A percentile compares a stretch with the other conserved stretches of the same genome.
Conservation (phyloP, 345 rosid genomes). For the Erodium maritimum region DNA sequence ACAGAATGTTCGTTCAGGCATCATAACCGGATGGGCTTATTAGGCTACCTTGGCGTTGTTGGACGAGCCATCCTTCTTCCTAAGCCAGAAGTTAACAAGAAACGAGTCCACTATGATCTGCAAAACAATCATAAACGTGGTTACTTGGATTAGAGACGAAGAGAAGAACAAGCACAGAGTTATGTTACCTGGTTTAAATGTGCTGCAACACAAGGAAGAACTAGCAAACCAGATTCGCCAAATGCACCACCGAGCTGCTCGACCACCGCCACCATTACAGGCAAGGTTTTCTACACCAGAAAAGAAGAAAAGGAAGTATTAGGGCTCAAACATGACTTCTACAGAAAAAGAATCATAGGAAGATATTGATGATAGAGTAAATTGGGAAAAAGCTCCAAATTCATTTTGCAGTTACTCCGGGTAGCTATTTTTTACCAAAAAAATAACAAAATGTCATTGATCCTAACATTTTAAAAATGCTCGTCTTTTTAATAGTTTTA, state of each 20-base stretch:
- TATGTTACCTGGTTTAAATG: slow-evolving; percentile 59
- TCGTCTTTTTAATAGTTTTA: too few relatives aligned
- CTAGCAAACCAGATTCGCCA: slow-evolving; percentile 78
- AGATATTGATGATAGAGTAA: neutral
- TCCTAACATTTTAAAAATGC: too few relatives aligned
- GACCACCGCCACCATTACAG: slow-evolving; percentile 80
- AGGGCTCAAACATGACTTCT: neutral
- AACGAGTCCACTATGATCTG: slow-evolving; percentile 56
- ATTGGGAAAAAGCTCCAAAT: too few relatives aligned
- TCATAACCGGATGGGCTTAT: neutral
- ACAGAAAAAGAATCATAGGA: neutral
- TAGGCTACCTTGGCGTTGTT: slow-evolving; percentile 22
- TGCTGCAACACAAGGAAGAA: slow-evolving; percentile 92
- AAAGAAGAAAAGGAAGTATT: neutral
- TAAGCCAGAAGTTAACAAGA: slow-evolving; percentile 41
- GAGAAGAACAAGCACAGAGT: neutral
- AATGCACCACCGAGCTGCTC: slow-evolving; percentile 76
- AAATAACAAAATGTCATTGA: too few relatives aligned
- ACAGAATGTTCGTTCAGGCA: neutral
- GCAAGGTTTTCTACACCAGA: slow-evolving; percentile 62
- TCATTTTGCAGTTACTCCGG: too few relatives aligned
- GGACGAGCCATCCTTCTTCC: slow-evolving; percentile 21
- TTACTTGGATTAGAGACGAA: neutral
- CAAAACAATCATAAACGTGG: slow-evolving; percentile 7
- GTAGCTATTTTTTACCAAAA: too few relatives aligned